A percentile compares a stretch with the other conserved stretches of the same genome.
These are phyloP conservation scores for Komagataella pastoris DNA, from an alignment of 805 yeast species.

Conservation along the genomic window DNA sequence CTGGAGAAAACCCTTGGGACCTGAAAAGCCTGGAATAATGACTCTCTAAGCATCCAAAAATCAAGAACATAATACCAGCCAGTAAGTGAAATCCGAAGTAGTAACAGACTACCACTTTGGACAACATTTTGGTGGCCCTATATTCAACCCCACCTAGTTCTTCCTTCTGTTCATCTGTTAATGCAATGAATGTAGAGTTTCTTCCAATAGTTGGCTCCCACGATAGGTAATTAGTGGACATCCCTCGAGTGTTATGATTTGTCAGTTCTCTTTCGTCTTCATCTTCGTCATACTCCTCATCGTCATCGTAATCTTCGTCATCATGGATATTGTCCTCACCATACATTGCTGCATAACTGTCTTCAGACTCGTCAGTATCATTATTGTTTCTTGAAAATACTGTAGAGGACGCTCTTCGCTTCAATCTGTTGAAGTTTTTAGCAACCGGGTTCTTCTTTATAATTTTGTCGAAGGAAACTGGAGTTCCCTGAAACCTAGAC, in stretches of 20 bases:
- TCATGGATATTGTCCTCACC: constrained; percentile 9
- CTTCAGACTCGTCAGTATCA: background rate
- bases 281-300: constrained; percentile 6
- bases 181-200: constrained; percentile 79
- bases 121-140: constrained; percentile 69
- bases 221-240: constrained; percentile 61
- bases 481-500: background rate
- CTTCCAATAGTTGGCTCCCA: constrained; percentile 89
- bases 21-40: constrained; percentile 30
- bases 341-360: background rate
- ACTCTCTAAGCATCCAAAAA: constrained; percentile 39
- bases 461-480: background rate
- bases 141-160: constrained; percentile 98
- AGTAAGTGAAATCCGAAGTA: constrained; percentile 67
- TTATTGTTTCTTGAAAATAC: background rate
- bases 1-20: constrained; percentile 50
- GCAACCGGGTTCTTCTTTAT: background rate
- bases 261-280: constrained; percentile 20
- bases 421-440: background rate
- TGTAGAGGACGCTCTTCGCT: background rate
- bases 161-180: constrained; percentile 75
- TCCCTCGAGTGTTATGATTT: constrained; percentile 12
- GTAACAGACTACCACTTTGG: constrained; percentile 48
- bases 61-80: constrained; percentile 36
- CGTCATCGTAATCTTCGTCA: constrained; percentile 3